Conservation (phyloP, 495 filamentous ascomycete genomes). For the Penicillium maclennaniae region DNA sequence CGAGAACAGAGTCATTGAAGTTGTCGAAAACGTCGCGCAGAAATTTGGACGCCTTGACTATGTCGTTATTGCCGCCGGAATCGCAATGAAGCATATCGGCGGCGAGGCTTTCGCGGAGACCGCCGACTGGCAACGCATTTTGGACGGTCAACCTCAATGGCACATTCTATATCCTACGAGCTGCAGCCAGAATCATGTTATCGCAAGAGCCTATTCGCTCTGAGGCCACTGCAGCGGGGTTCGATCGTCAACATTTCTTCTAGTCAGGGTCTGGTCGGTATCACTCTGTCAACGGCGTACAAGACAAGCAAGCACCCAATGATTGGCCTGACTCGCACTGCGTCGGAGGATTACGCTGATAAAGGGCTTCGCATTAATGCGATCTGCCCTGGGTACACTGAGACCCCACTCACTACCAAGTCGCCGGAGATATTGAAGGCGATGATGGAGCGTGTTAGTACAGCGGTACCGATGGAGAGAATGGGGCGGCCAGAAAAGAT, state of each 20-base stretch:
- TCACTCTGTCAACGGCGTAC: conserved; percentile 31
- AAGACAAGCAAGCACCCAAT: conserved; percentile 34
- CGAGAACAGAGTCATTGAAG: conserved; percentile 28
- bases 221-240: conserved; percentile 22
- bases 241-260: conserved; percentile 46
- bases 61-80: conserved; percentile 39
- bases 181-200: conserved; percentile 38
- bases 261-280: conserved; percentile 29
- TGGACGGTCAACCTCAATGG: conserved; percentile 41
- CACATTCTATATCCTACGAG: conserved; percentile 37
- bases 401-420: conserved; percentile 36
- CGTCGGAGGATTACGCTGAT: conserved; percentile 43
- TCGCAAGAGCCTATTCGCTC: conserved; percentile 37
- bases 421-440: conserved; percentile 23
- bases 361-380: conserved; percentile 43
- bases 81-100: conserved; percentile 32
- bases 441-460: conserved; percentile 23
- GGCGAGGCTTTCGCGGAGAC: conserved; percentile 28
- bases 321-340: conserved; percentile 31
- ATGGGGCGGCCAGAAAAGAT: conserved; percentile 40
- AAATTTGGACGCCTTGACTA: conserved; percentile 45
- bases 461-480: conserved; percentile 38
- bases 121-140: conserved; percentile 37
- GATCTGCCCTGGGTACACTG: conserved; percentile 43
- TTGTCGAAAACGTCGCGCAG: conserved; percentile 20